These are phyloP conservation scores for Dipteronia sinensis DNA, from an alignment of 345 rosid genomes.

Conservation along the genomic window DNA sequence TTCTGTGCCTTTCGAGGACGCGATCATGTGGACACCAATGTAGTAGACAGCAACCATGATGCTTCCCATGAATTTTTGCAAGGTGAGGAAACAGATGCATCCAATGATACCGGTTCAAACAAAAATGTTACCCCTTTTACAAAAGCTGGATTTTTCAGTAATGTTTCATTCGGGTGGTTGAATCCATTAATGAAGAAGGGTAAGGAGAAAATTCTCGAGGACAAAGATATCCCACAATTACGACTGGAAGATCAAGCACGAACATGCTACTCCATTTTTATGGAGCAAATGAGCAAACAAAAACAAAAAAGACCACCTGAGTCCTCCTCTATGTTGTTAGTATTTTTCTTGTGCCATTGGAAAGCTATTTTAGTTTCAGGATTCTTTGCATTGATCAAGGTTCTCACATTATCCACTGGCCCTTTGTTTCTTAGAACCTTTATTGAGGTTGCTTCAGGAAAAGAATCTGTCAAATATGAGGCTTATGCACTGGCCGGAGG, in stretches of 20 bases:
- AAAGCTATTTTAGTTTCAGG: conserved; percentile 45
- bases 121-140: conserved; percentile 43
- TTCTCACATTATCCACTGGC: conserved; percentile 39
- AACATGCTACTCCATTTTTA: conserved; percentile 42
- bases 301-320: conserved; percentile 29
- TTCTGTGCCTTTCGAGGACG: conserved; percentile 19
- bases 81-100: conserved; percentile 25
- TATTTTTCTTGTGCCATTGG: conserved; percentile 33
- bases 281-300: conserved; percentile 25
- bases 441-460: conserved; percentile 40
- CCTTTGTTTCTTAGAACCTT: conserved; percentile 55
- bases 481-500: conserved; percentile 40
- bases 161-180: conserved; percentile 59
- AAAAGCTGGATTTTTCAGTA: conserved; percentile 45
- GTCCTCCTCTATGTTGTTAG: conserved; percentile 31
- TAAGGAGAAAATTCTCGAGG: conserved; percentile 35
- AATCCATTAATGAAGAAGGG: conserved; percentile 57
- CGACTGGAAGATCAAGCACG: conserved; percentile 38
- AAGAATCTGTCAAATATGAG: conserved; percentile 30
- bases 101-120: conserved; percentile 10
- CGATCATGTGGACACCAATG: neutral
- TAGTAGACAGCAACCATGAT: conserved; percentile 6
- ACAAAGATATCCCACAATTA: conserved; percentile 48
- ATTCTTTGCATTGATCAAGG: conserved; percentile 48
- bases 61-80: conserved; percentile 34